These are phyloP conservation scores for Theobroma grandiflorum DNA, from an alignment of 441 rosid species.

Conservation along the genomic window DNA sequence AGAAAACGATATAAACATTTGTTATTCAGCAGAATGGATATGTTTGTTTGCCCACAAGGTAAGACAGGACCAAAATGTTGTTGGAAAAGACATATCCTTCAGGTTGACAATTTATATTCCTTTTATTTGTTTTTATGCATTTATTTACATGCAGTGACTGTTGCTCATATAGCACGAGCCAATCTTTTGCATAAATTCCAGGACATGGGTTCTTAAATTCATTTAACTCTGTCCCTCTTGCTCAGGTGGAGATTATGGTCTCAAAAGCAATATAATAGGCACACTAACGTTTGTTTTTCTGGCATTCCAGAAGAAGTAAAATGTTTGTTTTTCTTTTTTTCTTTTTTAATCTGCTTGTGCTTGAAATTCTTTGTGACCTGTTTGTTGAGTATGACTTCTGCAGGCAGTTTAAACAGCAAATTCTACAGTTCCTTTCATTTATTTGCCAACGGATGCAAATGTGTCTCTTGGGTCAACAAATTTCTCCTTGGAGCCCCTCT, in stretches of 20 bases:
- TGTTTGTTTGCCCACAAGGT: neutral
- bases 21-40: neutral
- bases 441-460: neutral
- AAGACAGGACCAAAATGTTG: neutral
- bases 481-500: neutral
- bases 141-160: no score
- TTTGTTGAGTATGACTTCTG: neutral
- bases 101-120: neutral
- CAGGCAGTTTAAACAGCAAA: neutral
- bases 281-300: no score
- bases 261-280: no score
- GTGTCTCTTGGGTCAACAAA: neutral
- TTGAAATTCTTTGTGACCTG: neutral
- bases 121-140: neutral
- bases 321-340: no score
- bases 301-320: no score
- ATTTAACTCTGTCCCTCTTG: no score
- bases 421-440: neutral
- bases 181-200: neutral
- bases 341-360: neutral
- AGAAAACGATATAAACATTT: no score
- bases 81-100: neutral
- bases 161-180: neutral
- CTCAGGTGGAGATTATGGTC: no score
- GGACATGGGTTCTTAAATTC: neutral